Conservation (phyloP, 2,329 filamentous ascomycete species). For the Phaeoacremonium minimum region DNA sequence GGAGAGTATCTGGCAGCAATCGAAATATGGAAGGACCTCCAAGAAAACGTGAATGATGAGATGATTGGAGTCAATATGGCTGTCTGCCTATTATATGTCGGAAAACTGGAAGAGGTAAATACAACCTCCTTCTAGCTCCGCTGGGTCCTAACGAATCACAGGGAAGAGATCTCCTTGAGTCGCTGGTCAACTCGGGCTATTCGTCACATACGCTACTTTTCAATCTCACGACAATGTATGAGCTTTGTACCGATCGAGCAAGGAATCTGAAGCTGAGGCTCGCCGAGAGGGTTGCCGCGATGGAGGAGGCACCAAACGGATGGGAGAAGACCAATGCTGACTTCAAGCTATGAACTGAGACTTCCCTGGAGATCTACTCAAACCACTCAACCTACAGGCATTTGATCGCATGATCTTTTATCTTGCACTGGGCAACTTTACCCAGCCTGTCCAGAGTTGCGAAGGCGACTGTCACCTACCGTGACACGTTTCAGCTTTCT, state of each 20-base stretch:
- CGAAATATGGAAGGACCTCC: constrained; percentile 52
- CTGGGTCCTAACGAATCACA: constrained; percentile 27
- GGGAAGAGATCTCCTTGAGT: constrained; percentile 64
- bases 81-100: constrained; percentile 79
- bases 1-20: constrained; percentile 65
- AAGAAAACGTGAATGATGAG: constrained; percentile 45
- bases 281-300: constrained; percentile 63
- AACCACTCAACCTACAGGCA: no score
- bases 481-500: no score
- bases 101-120: constrained; percentile 64
- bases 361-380: not conserved
- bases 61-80: constrained; percentile 80
- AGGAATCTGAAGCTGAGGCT: constrained; percentile 65
- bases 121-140: not conserved
- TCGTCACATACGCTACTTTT: constrained; percentile 80
- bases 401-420: no score
- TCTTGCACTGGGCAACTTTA: no score
- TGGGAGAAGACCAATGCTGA: constrained; percentile 70
- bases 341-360: constrained; percentile 64
- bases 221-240: constrained; percentile 87
- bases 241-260: constrained; percentile 79
- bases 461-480: no score
- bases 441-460: no score
- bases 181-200: constrained; percentile 55
- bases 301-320: constrained; percentile 51